These are phyloP conservation scores for Centrapalus pauciflorus DNA, from an alignment of 129 eudicot genomes.

Conservation along the genomic window DNA sequence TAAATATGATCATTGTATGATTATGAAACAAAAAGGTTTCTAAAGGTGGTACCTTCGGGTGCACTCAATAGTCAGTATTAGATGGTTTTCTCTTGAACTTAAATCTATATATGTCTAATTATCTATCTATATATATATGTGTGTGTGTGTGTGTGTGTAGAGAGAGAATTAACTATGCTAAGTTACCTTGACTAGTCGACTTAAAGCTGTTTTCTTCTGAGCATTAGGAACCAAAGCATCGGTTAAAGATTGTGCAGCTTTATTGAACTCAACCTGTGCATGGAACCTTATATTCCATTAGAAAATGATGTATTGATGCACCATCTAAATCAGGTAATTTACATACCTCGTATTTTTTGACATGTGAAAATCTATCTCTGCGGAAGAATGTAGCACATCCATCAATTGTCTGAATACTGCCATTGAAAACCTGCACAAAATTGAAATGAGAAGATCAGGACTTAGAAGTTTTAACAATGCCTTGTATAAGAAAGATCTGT, in stretches of 20 bases:
- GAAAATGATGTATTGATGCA: neutral
- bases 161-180: neutral
- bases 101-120: too few species aligned
- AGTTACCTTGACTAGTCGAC: constrained; percentile 42
- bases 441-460: neutral
- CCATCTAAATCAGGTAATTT: neutral
- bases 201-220: constrained; percentile 47
- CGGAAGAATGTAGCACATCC: constrained; percentile 67
- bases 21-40: too few species aligned
- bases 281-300: neutral
- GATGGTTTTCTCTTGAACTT: too few species aligned
- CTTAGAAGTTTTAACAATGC: neutral
- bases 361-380: constrained; percentile 47
- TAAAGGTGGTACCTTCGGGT: too few species aligned
- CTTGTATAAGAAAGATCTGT: neutral
- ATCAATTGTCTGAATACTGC: constrained; percentile 38
- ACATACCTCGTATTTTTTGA: constrained; percentile 55
- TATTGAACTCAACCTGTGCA: constrained; percentile 47
- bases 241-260: constrained; percentile 57
- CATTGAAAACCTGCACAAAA: constrained; percentile 33
- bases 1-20: too few species aligned
- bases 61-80: too few species aligned
- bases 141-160: too few species aligned
- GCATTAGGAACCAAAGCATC: constrained; percentile 48
- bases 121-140: too few species aligned